phyloP scores from a whole-genome alignment of 345 rosid species.

The Melastoma malabathricum region DNA sequence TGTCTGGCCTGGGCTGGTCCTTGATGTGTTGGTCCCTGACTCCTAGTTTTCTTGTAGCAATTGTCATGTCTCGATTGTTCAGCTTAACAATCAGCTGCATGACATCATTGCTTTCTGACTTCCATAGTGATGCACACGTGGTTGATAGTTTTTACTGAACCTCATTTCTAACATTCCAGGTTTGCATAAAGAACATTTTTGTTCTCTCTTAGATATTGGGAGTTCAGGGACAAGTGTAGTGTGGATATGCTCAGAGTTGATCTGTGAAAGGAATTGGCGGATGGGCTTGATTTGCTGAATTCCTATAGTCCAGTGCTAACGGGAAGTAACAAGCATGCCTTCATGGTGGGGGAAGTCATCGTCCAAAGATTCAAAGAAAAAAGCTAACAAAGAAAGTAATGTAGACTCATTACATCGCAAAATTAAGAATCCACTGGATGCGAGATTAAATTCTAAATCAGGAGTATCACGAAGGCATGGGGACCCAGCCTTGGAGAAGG shows the following conservation, averaged over 20 bases:
- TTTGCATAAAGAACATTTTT: not conserved
- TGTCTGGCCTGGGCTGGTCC: too few species aligned
- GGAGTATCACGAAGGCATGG: conserved; percentile 34
- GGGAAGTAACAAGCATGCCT: conserved; percentile 26
- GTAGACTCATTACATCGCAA: conserved; percentile 49
- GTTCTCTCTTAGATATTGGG: not conserved
- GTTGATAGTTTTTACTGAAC: too few species aligned
- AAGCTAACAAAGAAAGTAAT: conserved; percentile 59
- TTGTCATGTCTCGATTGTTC: too few species aligned
- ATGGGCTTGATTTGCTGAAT: conserved; percentile 4
- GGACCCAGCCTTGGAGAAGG: conserved; percentile 48
- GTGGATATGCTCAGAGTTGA: too few species aligned
- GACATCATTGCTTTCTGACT: too few species aligned
- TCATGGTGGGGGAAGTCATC: conserved; percentile 70
- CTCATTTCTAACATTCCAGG: too few species aligned
- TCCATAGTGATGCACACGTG: too few species aligned
- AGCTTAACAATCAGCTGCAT: too few species aligned
- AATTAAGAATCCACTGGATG: conserved; percentile 45
- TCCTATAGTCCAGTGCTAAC: not conserved
- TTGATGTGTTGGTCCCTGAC: too few species aligned
- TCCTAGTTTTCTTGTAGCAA: too few species aligned
- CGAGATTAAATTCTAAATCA: conserved; percentile 27
- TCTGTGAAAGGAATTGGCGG: not conserved
- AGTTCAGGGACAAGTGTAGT: not conserved
- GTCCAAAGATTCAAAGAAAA: conserved; percentile 66